Percentiles rank a stretch among this genome's conserved stretches.
These are phyloP conservation scores for Paragyromitra xinjiangensis DNA, from an alignment of 495 filamentous ascomycete species.

Conservation along the genomic window DNA sequence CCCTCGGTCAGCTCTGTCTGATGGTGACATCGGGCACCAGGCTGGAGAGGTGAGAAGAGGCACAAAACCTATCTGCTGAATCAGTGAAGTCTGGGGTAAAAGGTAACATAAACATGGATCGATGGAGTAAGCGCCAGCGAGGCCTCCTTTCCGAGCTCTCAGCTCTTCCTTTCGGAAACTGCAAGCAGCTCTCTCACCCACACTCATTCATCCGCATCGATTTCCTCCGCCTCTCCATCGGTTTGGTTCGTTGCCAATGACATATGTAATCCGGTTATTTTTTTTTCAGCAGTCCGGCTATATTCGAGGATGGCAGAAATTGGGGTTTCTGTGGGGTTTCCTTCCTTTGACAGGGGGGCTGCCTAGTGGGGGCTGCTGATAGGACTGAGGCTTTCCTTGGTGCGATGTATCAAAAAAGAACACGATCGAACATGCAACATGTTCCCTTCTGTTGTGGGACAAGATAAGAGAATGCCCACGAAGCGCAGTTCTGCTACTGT, in stretches of 20 bases:
- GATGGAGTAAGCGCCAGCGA: conserved; percentile 51
- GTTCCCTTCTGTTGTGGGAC: conserved; percentile 42
- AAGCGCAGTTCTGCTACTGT: conserved; percentile 36
- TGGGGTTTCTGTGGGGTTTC: conserved; percentile 52
- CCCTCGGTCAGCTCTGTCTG: conserved; percentile 32
- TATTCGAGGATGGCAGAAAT: conserved; percentile 42
- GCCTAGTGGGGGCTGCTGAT: conserved; percentile 33
- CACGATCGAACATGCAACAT: conserved; percentile 55
- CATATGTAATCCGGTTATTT: conserved; percentile 54
- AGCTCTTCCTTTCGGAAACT: conserved; percentile 48
- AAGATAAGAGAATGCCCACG: conserved; percentile 47
- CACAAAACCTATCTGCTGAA: conserved; percentile 23
- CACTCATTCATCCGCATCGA: conserved; percentile 51
- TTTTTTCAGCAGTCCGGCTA: conserved; percentile 42
- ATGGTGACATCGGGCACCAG: conserved; percentile 2
- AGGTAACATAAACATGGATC: conserved; percentile 40
- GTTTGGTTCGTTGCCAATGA: conserved; percentile 49
- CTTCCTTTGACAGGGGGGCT: conserved; percentile 14
- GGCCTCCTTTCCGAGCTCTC: conserved; percentile 34
- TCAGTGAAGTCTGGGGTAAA: conserved; percentile 49
- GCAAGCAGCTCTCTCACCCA: conserved; percentile 39
- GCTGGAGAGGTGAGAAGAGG: conserved; percentile 19
- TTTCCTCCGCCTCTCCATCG: conserved; percentile 41
- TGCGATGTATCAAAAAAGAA: conserved; percentile 55
- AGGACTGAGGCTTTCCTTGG: conserved; percentile 46